Percentiles rank a stretch among this genome's conserved stretches.
Evolutionary conservation across 495 filamentous ascomycete species (phyloP).

Genomic region (Lophiotrema nucula): DNA sequence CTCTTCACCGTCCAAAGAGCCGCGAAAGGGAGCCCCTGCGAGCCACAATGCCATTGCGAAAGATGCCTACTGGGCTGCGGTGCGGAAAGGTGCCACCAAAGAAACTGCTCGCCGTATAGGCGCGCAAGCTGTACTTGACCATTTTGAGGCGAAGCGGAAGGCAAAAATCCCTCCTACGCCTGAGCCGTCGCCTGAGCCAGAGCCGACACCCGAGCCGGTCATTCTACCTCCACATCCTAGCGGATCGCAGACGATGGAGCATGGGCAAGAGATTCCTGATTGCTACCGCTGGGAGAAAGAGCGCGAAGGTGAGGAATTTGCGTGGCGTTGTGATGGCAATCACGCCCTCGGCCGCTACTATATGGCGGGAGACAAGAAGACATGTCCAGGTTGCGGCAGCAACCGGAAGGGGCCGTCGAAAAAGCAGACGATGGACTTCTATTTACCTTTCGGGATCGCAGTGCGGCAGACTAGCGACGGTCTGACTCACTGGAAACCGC

Average conservation of each 20-base stretch:
- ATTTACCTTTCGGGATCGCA: constrained; percentile 2
- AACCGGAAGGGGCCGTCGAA: background rate
- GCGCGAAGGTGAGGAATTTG: constrained; percentile 9
- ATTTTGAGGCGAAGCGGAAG: background rate
- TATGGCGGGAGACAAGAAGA: constrained; percentile 12
- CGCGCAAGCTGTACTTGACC: background rate
- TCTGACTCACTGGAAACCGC: constrained; percentile 15
- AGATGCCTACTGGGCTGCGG: constrained; percentile 4
- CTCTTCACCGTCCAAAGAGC: background rate
- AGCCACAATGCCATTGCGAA: constrained; percentile 17
- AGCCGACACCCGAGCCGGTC: constrained; percentile 7
- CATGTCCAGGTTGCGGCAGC: constrained; percentile 18
- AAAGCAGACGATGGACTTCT: constrained; percentile 19
- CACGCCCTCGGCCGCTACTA: constrained; percentile 26
- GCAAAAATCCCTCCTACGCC: background rate
- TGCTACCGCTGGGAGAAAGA: constrained; percentile 1
- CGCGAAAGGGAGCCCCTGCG: background rate
- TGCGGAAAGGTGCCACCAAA: background rate
- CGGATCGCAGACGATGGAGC: constrained; percentile 21
- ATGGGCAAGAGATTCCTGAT: constrained; percentile 13
- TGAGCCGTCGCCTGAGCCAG: constrained; percentile 3
- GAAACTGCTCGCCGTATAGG: constrained; percentile 5
- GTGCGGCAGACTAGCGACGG: constrained; percentile 8
- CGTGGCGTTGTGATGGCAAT: constrained; percentile 19
- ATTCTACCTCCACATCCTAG: constrained; percentile 16